phyloP scores from a whole-genome alignment of 768 basidiomycete species.

The Sarcodon aspratus region DNA sequence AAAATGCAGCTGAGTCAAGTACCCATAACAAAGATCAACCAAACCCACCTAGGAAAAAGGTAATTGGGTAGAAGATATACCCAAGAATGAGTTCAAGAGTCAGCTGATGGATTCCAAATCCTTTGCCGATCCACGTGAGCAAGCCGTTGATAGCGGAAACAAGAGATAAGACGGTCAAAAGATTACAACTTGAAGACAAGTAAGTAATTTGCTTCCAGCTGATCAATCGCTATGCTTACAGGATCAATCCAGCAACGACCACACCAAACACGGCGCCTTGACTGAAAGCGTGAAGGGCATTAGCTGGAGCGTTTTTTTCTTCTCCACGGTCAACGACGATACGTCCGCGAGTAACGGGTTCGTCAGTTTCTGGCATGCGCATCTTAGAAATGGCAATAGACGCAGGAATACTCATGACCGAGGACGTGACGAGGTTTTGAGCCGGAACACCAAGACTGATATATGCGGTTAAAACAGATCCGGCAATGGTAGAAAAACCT shows the following conservation, averaged over 20 bases:
- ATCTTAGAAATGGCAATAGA: slow-evolving; percentile 89
- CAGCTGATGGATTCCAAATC: slow-evolving; percentile 72
- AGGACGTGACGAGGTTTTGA: slow-evolving; percentile 75
- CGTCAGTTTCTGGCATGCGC: slow-evolving; percentile 74
- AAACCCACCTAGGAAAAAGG: slow-evolving; percentile 51
- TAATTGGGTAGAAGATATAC: slow-evolving; percentile 82
- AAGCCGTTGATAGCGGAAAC: slow-evolving; percentile 76
- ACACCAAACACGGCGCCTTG: slow-evolving; percentile 79
- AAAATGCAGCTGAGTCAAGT: slow-evolving; percentile 8
- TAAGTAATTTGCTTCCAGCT: slow-evolving; percentile 1
- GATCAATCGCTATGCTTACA: slow-evolving; percentile 33
- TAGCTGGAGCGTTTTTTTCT: slow-evolving; percentile 47
- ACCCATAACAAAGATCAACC: neutral
- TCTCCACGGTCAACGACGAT: slow-evolving; percentile 76
- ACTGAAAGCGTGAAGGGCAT: slow-evolving; percentile 83
- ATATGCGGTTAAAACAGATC: slow-evolving; percentile 81
- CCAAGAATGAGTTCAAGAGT: slow-evolving; percentile 79
- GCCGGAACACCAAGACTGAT: slow-evolving; percentile 69
- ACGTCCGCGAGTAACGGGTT: slow-evolving; percentile 75
- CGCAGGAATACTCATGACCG: slow-evolving; percentile 92
- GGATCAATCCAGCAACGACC: slow-evolving; percentile 77
- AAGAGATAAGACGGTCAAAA: slow-evolving; percentile 75
- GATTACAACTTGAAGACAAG: slow-evolving; percentile 48
- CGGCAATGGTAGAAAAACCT: slow-evolving; percentile 87
- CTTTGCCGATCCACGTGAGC: slow-evolving; percentile 81